A percentile compares a stretch with the other conserved stretches of the same genome.
These are phyloP conservation scores for Penicillium angulare DNA, from an alignment of 495 filamentous ascomycete species.

Conservation along the genomic window DNA sequence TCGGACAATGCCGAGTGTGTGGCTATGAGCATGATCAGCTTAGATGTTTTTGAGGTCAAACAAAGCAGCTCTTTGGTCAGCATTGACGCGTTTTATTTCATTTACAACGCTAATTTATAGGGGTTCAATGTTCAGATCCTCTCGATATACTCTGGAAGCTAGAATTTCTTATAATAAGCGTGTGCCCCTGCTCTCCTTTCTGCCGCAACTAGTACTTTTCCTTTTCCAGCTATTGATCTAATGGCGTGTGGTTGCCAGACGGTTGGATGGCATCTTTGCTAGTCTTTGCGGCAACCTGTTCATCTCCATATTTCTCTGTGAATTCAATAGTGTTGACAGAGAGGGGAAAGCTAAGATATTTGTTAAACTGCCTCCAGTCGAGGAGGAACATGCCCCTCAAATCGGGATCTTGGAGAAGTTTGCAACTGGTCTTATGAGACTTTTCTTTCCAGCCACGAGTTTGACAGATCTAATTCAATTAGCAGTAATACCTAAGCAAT, in stretches of 20 bases:
- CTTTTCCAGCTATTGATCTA: background rate
- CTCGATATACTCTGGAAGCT: too few species aligned
- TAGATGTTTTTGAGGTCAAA: too few species aligned
- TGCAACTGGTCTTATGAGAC: background rate
- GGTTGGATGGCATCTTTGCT: background rate
- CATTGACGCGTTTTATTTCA: too few species aligned
- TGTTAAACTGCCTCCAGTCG: background rate
- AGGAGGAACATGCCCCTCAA: background rate
- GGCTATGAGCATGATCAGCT: too few species aligned
- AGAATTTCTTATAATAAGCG: too few species aligned
- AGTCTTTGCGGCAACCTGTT: background rate
- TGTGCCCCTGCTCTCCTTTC: background rate
- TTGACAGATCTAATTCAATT: background rate
- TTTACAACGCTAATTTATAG: too few species aligned
- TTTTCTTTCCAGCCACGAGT: background rate
- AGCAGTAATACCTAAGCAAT: background rate
- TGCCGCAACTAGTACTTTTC: background rate
- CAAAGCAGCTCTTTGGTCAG: too few species aligned
- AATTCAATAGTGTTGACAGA: background rate
- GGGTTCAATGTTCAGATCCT: too few species aligned
- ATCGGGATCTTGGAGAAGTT: background rate
- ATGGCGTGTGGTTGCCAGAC: background rate
- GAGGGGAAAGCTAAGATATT: background rate
- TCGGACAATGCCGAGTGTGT: too few species aligned
- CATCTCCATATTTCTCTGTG: background rate